Evolutionary conservation across 257 asterid species (phyloP), one percentile per base, ranked within the genome.

Genomic region (Solanum sejunctum): DNA sequence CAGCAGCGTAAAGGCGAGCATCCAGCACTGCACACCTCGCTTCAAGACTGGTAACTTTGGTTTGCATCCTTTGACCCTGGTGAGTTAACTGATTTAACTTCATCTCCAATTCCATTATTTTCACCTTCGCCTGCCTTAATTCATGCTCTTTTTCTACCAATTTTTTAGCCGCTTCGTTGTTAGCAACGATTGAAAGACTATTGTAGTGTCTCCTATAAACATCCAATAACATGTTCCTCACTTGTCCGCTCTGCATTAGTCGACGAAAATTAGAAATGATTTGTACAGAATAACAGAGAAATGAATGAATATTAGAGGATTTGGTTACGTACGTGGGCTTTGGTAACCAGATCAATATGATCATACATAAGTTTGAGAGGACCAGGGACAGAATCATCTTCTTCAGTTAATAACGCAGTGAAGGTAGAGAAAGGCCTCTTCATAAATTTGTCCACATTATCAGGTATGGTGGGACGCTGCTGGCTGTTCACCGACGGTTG

Each of bases 171-270:
- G 81, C 86, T 7, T 47, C 69, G 45, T 88, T 89, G 63, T 88
- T 86, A 3, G 85, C 88, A 0, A 18, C 82, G 3, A 10, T 81
- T 39, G 23, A 73, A 45, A 84, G 58, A 13, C 10, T 28, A 63
- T 12, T 23, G 67, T 43, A 78, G 16, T 86, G 80, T 39, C 64
- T 85, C 70, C 23, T 83, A 51, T 87, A 26, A 81, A 56, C 36
- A 8, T 66, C 85, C 0, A 11, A 16, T 11, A 91, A 5, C 13
- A 82, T 84, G 5, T 82, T 85, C 70, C 61, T 83, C 60, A 92
- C 60, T n/a, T 82, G 84, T 13, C 88, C 88, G 3, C 61, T 77
- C 94, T 93, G 89, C 87, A 47, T 7, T 60, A 11, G 10, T 26
- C 26, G 9, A 43, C 8, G 8, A 26, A 67, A n/a, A 47, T 28